Conservation (phyloP, 441 rosid species). For the Jatropha podagrica region DNA sequence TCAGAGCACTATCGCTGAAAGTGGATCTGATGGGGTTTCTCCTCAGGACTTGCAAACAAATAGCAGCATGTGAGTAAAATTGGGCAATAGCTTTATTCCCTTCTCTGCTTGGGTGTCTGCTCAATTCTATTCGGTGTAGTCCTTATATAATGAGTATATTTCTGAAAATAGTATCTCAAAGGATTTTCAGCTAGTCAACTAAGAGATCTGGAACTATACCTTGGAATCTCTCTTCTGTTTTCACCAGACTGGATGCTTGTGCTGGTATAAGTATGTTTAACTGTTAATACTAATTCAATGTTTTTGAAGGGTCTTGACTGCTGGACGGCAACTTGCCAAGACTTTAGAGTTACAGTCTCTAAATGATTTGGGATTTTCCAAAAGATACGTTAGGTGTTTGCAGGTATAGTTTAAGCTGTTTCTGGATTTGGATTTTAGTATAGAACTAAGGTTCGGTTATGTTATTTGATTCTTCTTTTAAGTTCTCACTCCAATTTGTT, state of each 20-base stretch:
- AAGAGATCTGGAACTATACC: neutral
- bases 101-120: slow-evolving; percentile 4
- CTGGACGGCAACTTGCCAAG: slow-evolving; percentile 91
- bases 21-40: slow-evolving; percentile 89
- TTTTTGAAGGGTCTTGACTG: slow-evolving; percentile 74
- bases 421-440: slow-evolving; percentile 10
- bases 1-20: slow-evolving; percentile 86
- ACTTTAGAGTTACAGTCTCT: slow-evolving; percentile 88
- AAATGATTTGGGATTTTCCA: slow-evolving; percentile 93
- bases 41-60: slow-evolving; percentile 90
- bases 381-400: slow-evolving; percentile 93
- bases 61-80: slow-evolving; percentile 76
- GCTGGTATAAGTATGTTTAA: slow-evolving; percentile 7
- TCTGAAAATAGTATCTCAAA: neutral
- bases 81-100: neutral
- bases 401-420: slow-evolving; percentile 52
- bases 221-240: neutral
- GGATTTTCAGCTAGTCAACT: neutral
- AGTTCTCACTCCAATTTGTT: slow-evolving; percentile 21
- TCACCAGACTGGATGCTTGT: neutral
- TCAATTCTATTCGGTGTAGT: neutral
- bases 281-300: slow-evolving; percentile 16
- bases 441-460: slow-evolving; percentile 4
- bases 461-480: slow-evolving; percentile 9
- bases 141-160: neutral